Conservation (phyloP, 306 rosid genomes). For the barrel medic (Medicago truncatula) region DNA sequence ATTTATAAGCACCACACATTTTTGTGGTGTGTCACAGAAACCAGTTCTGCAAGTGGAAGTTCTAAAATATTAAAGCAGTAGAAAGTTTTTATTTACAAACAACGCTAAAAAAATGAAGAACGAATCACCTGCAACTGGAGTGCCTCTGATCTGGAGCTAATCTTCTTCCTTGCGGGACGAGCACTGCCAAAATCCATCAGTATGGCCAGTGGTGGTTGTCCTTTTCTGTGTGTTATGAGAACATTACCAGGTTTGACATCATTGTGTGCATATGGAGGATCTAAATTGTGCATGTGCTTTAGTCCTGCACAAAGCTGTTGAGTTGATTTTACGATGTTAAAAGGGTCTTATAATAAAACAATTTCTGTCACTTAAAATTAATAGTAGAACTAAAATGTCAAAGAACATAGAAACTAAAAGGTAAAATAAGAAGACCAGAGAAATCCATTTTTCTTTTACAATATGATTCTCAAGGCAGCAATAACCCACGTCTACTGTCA, state of each 20-base stretch:
- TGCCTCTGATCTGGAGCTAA: conserved; percentile 85
- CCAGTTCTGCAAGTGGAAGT: conserved; percentile 3
- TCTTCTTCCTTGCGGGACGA: conserved; percentile 84
- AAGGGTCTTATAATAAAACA: conserved; percentile 31
- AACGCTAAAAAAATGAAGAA: neutral
- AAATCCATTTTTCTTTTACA: conserved; percentile 25
- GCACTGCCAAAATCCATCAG: conserved; percentile 99
- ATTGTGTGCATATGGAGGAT: conserved; percentile 95
- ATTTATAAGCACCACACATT: conserved; percentile 4
- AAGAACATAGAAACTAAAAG: conserved; percentile 19
- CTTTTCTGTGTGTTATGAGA: conserved; percentile 80
- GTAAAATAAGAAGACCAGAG: conserved; percentile 28
- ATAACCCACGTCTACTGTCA: neutral
- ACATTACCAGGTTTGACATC: conserved; percentile 98
- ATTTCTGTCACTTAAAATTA: neutral
- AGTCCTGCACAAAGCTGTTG: conserved; percentile 98
- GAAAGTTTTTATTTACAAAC: neutral
- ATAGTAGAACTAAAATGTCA: conserved; percentile 19
- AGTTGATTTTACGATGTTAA: conserved; percentile 50
- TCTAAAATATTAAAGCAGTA: conserved; percentile 14
- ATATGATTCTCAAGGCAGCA: conserved; percentile 23
- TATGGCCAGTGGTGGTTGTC: conserved; percentile 85
- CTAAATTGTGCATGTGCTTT: conserved; percentile 90
- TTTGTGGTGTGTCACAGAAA: conserved; percentile 4
- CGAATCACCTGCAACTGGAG: conserved; percentile 87